Percentiles rank a stretch among this genome's conserved stretches.
phyloP scores from a whole-genome alignment of 305 asterid genomes.

The Petunia hybrid region DNA sequence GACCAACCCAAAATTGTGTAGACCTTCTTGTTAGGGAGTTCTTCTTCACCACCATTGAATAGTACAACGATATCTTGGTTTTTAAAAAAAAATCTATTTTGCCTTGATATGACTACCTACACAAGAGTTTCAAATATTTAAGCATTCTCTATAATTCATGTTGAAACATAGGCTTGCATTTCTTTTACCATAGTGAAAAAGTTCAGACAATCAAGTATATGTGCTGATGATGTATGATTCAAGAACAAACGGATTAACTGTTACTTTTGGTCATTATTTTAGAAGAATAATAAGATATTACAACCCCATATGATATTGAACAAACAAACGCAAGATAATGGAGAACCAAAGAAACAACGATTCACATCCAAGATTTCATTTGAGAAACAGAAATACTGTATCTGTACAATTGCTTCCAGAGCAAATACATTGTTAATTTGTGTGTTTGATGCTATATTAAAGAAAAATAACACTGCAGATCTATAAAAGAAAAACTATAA shows the following conservation, averaged over 20 bases:
- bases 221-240: neutral
- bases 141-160: too few relatives aligned
- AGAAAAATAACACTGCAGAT: constrained; percentile 20
- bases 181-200: too few relatives aligned
- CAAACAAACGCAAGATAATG: neutral
- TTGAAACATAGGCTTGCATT: too few relatives aligned
- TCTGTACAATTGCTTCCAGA: constrained; percentile 31
- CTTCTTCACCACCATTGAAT: too few relatives aligned
- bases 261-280: neutral
- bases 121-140: too few relatives aligned
- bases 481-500: neutral
- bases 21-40: too few relatives aligned
- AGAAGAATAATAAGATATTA: neutral
- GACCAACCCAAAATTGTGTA: too few relatives aligned
- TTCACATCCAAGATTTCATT: neutral
- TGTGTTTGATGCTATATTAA: neutral
- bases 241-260: too few relatives aligned
- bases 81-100: too few relatives aligned
- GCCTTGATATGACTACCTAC: too few relatives aligned
- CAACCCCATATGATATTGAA: too few relatives aligned
- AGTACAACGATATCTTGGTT: too few relatives aligned
- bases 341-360: neutral
- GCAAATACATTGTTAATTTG: constrained; percentile 11
- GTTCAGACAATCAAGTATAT: neutral
- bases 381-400: neutral